Conservation (phyloP, 2,329 filamentous ascomycete species). For the Colletotrichum euphorbiae region DNA sequence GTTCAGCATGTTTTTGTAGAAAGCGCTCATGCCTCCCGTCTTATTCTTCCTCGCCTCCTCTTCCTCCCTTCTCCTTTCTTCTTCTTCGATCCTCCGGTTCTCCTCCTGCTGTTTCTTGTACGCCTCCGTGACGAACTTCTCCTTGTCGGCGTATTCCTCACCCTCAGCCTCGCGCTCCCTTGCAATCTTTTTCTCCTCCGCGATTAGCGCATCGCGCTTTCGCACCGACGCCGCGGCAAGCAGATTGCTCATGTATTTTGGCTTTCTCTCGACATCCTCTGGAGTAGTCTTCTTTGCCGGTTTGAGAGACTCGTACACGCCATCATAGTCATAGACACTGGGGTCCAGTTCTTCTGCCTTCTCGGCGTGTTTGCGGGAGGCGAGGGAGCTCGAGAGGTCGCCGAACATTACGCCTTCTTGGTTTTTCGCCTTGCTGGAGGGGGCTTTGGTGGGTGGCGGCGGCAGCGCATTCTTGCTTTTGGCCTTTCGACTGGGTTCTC, state of each 20-base stretch:
- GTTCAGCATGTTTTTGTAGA: constrained; percentile 80
- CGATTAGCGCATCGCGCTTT: constrained; percentile 81
- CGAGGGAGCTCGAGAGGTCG: constrained; percentile 74
- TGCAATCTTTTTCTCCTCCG: constrained; percentile 83
- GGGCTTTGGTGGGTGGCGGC: constrained; percentile 49
- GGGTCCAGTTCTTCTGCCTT: constrained; percentile 76
- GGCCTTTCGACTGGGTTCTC: constrained; percentile 46
- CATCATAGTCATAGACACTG: constrained; percentile 87
- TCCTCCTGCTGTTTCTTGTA: constrained; percentile 87
- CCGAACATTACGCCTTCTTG: constrained; percentile 62
- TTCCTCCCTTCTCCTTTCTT: constrained; percentile 75
- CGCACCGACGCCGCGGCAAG: constrained; percentile 79
- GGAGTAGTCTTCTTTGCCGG: constrained; percentile 68
- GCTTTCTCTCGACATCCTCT: constrained; percentile 69
- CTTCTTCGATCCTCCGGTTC: constrained; percentile 75
- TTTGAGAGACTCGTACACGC: constrained; percentile 82
- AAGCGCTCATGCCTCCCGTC: constrained; percentile 79
- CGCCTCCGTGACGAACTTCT: constrained; percentile 86
- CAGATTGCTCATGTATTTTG: constrained; percentile 83
- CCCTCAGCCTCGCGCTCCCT: constrained; percentile 83
- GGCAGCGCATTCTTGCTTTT: constrained; percentile 49
- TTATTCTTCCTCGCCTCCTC: constrained; percentile 73
- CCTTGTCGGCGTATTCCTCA: constrained; percentile 84
- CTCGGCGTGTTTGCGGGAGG: constrained; percentile 72
- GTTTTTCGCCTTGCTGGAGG: constrained; percentile 58